Conservation (phyloP, 2,329 filamentous ascomycete species). For the Plenodomus tracheiphilus region DNA sequence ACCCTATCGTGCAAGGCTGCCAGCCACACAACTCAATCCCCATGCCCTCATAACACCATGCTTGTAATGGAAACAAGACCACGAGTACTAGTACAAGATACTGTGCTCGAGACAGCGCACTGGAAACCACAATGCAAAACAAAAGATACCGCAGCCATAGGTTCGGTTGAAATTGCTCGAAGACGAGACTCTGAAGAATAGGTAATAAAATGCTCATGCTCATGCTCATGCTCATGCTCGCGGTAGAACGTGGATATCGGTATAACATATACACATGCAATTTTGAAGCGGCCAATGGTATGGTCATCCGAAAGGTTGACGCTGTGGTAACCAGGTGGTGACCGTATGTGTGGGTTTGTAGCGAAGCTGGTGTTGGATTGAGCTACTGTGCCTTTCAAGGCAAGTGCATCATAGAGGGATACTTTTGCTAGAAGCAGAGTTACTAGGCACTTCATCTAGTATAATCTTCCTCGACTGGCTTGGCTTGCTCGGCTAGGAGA, state of each 20-base stretch:
- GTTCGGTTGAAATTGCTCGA: constrained; percentile 1
- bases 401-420: no score
- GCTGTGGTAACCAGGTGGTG: not conserved
- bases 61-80: constrained; percentile 5
- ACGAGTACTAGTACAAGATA: constrained; percentile 14
- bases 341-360: not conserved
- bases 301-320: not conserved
- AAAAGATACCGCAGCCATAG: not conserved
- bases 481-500: constrained; percentile 44
- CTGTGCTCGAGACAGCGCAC: not conserved
- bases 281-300: not conserved
- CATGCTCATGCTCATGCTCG: constrained; percentile 3
- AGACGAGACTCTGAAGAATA: not conserved
- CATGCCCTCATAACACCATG: constrained; percentile 15
- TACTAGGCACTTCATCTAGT: constrained; percentile 9
- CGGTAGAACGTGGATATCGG: constrained; percentile 7
- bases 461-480: constrained; percentile 31
- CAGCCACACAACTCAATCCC: not conserved
- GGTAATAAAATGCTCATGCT: not conserved
- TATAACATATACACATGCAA: constrained; percentile 8
- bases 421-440: no score
- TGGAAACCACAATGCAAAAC: not conserved
- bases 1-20: not conserved
- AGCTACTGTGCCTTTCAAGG: no score
- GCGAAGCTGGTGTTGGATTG: no score